Evolutionary conservation across 768 basidiomycete species (phyloP).

Genomic region (Boletus vermiculosoides): DNA sequence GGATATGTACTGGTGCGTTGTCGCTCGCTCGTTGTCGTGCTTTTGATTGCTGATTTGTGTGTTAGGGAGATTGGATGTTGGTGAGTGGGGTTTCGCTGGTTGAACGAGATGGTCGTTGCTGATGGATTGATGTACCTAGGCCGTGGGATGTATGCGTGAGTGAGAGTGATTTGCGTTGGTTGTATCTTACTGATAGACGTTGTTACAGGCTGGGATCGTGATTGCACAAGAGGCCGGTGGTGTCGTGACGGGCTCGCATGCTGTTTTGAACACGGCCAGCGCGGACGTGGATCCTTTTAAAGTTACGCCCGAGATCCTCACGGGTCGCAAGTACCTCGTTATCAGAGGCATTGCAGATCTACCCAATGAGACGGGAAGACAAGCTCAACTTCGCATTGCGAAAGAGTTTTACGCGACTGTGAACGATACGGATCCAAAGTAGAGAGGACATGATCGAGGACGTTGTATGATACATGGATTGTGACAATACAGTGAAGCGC

Average conservation of each 20-base stretch:
- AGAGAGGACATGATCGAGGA: not conserved
- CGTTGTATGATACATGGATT: not conserved
- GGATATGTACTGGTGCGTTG: conserved; percentile 78
- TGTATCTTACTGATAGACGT: not conserved
- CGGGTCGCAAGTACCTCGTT: conserved; percentile 79
- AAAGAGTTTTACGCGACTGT: conserved; percentile 85
- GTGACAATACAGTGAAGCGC: not conserved
- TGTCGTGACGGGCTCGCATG: conserved; percentile 69
- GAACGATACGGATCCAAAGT: conserved; percentile 63
- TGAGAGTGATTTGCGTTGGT: not conserved
- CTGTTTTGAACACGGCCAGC: conserved; percentile 39
- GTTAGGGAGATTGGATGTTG: conserved; percentile 78
- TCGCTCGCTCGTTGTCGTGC: not conserved
- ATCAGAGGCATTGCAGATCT: conserved; percentile 67
- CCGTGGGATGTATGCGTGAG: conserved; percentile 85
- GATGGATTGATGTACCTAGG: conserved; percentile 29
- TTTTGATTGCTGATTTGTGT: not conserved
- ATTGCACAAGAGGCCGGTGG: conserved; percentile 91
- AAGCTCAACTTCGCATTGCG: conserved; percentile 78
- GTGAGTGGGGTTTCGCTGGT: conserved; percentile 33
- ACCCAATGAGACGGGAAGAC: conserved; percentile 57
- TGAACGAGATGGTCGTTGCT: not conserved
- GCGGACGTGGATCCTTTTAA: conserved; percentile 46
- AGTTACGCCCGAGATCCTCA: conserved; percentile 67
- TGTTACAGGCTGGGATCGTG: conserved; percentile 75